Conservation (phyloP, 352 stramenopile genomes). For the Phytophthora pini region DNA sequence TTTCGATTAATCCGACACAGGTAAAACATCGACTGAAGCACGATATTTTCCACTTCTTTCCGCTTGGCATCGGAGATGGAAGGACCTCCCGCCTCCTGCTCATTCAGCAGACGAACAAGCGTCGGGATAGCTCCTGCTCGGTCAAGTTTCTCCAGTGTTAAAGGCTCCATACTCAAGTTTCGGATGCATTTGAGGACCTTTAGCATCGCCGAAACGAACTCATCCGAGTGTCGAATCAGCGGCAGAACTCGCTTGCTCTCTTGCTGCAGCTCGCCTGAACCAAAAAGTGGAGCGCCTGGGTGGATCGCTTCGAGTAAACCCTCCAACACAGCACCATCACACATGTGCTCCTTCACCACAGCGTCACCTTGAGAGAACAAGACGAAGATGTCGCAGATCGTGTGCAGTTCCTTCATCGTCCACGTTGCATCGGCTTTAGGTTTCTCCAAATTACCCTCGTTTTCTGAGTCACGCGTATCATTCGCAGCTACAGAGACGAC, state of each 20-base stretch:
- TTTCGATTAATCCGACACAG: slow-evolving; percentile 92
- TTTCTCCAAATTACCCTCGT: slow-evolving; percentile 10
- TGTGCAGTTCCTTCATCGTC: slow-evolving; percentile 73
- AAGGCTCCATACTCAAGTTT: slow-evolving; percentile 93
- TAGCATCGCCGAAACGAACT: slow-evolving; percentile 69
- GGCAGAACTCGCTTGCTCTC: slow-evolving; percentile 18
- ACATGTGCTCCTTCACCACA: slow-evolving; percentile 94
- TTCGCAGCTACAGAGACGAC: slow-evolving; percentile 40
- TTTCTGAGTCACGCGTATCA: slow-evolving; percentile 26
- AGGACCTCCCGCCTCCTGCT: slow-evolving; percentile 40
- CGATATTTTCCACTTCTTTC: slow-evolving; percentile 91
- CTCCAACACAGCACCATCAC: slow-evolving; percentile 78
- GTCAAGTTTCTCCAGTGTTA: slow-evolving; percentile 90
- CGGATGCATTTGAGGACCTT: slow-evolving; percentile 87
- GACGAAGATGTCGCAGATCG: slow-evolving; percentile 89
- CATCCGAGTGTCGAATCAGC: slow-evolving; percentile 45
- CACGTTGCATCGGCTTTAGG: slow-evolving; percentile 35
- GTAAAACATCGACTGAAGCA: slow-evolving; percentile 94
- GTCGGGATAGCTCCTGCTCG: slow-evolving; percentile 87
- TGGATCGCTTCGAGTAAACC: slow-evolving; percentile 67
- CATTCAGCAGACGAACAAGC: slow-evolving; percentile 81
- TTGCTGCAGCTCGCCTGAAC: slow-evolving; percentile 7
- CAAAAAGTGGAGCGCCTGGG: slow-evolving; percentile 28
- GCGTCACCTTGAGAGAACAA: slow-evolving; percentile 93
- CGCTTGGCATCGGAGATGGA: slow-evolving; percentile 47